Evolutionary conservation across 179 eudicot species (phyloP).

Genomic region (Spergularia azorica): DNA sequence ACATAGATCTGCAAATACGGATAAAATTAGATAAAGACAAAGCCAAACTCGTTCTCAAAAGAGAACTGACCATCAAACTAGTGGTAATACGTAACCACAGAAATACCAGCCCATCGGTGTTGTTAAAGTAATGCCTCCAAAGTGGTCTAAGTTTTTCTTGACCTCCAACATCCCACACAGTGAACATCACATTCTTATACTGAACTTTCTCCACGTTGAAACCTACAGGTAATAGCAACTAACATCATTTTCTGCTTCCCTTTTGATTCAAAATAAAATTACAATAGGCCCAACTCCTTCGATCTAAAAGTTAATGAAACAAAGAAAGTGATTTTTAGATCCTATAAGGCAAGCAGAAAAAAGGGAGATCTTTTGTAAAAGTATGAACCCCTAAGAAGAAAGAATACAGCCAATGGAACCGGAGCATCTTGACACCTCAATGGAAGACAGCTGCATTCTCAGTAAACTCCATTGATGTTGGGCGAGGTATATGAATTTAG

Average conservation of each 20-base stretch:
- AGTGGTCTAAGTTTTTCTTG: slow-evolving; percentile 97
- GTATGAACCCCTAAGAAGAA: background rate
- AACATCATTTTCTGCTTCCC: slow-evolving; percentile 11
- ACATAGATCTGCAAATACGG: slow-evolving; percentile 74
- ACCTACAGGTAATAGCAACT: slow-evolving; percentile 47
- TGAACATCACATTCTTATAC: slow-evolving; percentile 95
- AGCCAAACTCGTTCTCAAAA: background rate
- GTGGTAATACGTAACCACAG: background rate
- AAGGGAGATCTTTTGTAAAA: background rate
- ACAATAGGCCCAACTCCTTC: background rate
- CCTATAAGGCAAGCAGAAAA: background rate
- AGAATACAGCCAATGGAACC: background rate
- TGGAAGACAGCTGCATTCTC: background rate
- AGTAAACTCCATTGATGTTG: too few relatives aligned
- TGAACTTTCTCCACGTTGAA: slow-evolving; percentile 99
- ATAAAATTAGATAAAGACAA: slow-evolving; percentile 9
- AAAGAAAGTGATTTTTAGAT: background rate
- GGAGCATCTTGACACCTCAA: background rate
- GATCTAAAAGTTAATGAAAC: background rate
- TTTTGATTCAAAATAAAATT: background rate
- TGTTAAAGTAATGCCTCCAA: slow-evolving; percentile 99
- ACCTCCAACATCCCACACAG: slow-evolving; percentile 99
- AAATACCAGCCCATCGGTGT: slow-evolving; percentile 94
- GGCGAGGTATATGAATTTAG: too few relatives aligned
- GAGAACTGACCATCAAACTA: background rate